Conservation (phyloP, 768 basidiomycete genomes). For the Chalciporus pseudorubinellus region DNA sequence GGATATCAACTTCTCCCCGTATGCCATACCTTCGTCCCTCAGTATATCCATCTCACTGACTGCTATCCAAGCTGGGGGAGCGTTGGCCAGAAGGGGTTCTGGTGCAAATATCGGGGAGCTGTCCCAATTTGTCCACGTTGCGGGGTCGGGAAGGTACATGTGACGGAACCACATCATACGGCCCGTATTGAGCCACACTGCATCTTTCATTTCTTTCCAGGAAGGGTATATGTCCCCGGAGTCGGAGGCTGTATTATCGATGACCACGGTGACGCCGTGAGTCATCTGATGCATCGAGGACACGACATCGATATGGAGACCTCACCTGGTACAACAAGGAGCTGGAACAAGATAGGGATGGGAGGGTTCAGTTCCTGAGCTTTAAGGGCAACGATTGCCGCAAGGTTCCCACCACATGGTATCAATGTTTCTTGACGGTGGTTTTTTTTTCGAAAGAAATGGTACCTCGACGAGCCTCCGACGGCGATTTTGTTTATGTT, state of each 20-base stretch:
- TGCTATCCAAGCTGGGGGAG: conserved; percentile 59
- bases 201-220: conserved; percentile 56
- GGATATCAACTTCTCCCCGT: conserved; percentile 53
- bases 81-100: conserved; percentile 45
- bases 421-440: background rate
- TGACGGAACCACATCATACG: conserved; percentile 72
- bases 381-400: conserved; percentile 63
- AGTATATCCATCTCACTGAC: conserved; percentile 67
- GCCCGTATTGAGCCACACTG: conserved; percentile 56
- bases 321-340: conserved; percentile 60
- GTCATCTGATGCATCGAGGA: too few relatives aligned
- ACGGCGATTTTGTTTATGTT: conserved; percentile 59
- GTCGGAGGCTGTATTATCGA: conserved; percentile 61
- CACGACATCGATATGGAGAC: too few relatives aligned
- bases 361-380: conserved; percentile 47
- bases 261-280: conserved; percentile 34
- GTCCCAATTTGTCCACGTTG: conserved; percentile 62
- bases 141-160: conserved; percentile 62
- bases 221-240: conserved; percentile 38
- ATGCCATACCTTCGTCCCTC: conserved; percentile 61
- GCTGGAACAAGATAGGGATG: conserved; percentile 59
- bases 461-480: conserved; percentile 67
- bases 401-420: conserved; percentile 58
- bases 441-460: background rate
- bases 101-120: conserved; percentile 70